These are phyloP conservation scores for Citrus unshiu DNA, from an alignment of 345 rosid species.

Conservation along the genomic window DNA sequence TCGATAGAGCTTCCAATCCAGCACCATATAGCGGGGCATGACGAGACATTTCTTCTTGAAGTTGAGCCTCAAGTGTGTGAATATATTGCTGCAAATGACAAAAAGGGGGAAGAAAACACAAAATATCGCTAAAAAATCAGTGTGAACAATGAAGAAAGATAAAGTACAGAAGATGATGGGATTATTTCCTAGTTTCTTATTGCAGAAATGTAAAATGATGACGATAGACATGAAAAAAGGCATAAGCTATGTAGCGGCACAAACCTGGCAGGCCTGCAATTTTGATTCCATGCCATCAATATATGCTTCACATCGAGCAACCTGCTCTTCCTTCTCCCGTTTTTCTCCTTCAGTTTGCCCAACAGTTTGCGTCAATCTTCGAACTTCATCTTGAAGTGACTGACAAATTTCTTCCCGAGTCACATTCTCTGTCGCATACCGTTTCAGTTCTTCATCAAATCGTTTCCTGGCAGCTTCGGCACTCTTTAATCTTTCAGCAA, in stretches of 20 bases:
- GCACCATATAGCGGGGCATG: conserved; percentile 98
- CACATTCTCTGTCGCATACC: conserved; percentile 79
- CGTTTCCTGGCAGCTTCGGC: conserved; percentile 90
- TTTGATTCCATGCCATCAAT: conserved; percentile 91
- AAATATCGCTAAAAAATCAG: background rate
- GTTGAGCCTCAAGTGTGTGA: conserved; percentile 62
- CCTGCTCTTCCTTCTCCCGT: conserved; percentile 88
- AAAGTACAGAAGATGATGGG: background rate
- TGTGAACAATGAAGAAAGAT: background rate
- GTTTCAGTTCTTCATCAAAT: conserved; percentile 88
- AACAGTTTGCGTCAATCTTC: conserved; percentile 74
- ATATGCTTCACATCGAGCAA: conserved; percentile 89
- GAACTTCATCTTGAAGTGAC: conserved; percentile 86
- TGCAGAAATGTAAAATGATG: background rate
- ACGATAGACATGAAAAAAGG: background rate
- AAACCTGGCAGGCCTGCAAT: conserved; percentile 90
- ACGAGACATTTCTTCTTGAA: conserved; percentile 82
- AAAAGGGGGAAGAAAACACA: background rate
- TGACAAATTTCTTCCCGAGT: conserved; percentile 84
- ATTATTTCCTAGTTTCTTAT: background rate
- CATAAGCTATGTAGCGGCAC: background rate
- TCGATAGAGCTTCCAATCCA: conserved; percentile 79
- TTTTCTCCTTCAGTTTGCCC: conserved; percentile 96
- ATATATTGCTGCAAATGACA: conserved; percentile 72
- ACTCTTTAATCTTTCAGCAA: conserved; percentile 80